Conservation (phyloP, 2,329 filamentous ascomycete genomes). For the Aspergillus puulaauensis region DNA sequence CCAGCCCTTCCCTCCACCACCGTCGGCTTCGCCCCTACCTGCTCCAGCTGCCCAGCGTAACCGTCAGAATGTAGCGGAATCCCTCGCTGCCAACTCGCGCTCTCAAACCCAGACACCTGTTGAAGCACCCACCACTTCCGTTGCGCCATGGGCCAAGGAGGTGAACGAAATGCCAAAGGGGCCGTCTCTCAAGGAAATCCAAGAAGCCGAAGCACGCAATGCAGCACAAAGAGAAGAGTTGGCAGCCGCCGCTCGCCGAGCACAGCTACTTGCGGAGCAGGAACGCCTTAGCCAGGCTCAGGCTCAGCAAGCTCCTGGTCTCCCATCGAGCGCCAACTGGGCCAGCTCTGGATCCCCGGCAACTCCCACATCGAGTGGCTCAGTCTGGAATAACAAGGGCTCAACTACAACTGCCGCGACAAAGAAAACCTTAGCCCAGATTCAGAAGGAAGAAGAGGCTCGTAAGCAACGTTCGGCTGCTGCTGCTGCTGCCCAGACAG, state of each 20-base stretch:
- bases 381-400: slow-evolving; percentile 54
- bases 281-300: slow-evolving; percentile 68
- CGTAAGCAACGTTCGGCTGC: slow-evolving; percentile 74
- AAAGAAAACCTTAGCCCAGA: slow-evolving; percentile 93
- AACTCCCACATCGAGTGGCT: slow-evolving; percentile 52
- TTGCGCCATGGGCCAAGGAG: slow-evolving; percentile 96
- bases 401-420: slow-evolving; percentile 41
- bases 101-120: slow-evolving; percentile 76
- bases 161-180: slow-evolving; percentile 71
- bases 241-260: slow-evolving; percentile 74
- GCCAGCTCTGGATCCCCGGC: slow-evolving; percentile 71
- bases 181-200: slow-evolving; percentile 92
- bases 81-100: slow-evolving; percentile 61
- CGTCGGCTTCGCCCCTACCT: slow-evolving; percentile 77
- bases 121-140: slow-evolving; percentile 66
- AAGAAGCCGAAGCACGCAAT: slow-evolving; percentile 90
- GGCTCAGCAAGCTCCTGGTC: slow-evolving; percentile 67
- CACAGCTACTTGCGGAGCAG: slow-evolving; percentile 67
- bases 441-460: slow-evolving; percentile 92
- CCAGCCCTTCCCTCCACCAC: slow-evolving; percentile 65
- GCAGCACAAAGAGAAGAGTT: slow-evolving; percentile 84
- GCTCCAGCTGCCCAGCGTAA: slow-evolving; percentile 86
- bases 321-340: slow-evolving; percentile 89
- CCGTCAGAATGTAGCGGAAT: slow-evolving; percentile 78
- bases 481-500: slow-evolving; percentile 43